Evolutionary conservation across 1,139 yeast genomes (phyloP), one percentile per base, ranked within the genome.

Genomic region (Debaryomyces singareniensis): DNA sequence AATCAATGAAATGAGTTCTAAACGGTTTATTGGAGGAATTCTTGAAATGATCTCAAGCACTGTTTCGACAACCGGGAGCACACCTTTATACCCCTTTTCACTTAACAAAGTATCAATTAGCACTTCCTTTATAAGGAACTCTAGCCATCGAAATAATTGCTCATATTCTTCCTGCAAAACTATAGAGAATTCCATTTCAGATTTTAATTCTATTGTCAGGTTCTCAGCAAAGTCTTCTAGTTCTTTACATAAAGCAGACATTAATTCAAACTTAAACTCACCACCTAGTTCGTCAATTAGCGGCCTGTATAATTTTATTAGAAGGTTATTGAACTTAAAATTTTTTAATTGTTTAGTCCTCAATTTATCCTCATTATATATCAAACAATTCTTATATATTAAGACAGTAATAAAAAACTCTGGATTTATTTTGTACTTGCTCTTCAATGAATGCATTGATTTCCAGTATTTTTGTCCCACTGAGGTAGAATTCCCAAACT

Each of bases 381-480:
- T 45, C 22, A 62, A 33, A 31, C 51, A 55, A 29, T 53, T 53
- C 21, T 43, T 41, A 37, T 43, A 51, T 6, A 60, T 29, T 4
- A 60, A 38, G 3, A 42, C 39, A 5, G 44, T 36, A 4, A 43
- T 26, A 4, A 53, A 28, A 5, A 37, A 15, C 2, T 32, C 35
- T 13, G 34, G 25, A 15, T 34, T 31, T 13, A 28, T 29, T 3
- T n/a, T n/a, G 13, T 7, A n/a, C 14, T 21, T 13, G 13, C 21
- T 25, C 15, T 32, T 29, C 13, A 34, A 21, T 6, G 27, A 27
- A 15, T 38, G 35, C 10, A 57, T 25, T n/a, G 42, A 43, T 15
- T 47, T 50, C 72, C 74, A 67, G 40, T 67, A 68, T 37, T 53
- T 64, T 6, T 35, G 30, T 0, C 69, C 72, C 1, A 35, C 40